Base-by-base conservation (phyloP, 306 rosid species). In the Citrullus amarus region DNA sequence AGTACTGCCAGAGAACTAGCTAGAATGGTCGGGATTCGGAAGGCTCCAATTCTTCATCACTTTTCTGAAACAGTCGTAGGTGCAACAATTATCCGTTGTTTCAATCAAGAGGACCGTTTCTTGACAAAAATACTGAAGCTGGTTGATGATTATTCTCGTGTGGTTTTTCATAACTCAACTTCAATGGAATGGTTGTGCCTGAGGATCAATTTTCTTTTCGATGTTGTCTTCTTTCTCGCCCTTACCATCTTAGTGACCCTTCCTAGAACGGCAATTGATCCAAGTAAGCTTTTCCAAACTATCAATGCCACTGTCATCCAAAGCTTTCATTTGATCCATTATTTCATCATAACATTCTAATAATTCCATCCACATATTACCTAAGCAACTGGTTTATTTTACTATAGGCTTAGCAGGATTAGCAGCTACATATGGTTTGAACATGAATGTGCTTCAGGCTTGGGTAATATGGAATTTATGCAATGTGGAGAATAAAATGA, bases 401-500 rank as follows among this genome's bases (percentile, higher is more conserved):
- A 79, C 81, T 66, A 78, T 88, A 93, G 96, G 96, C 77, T 87
- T 93, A 87, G 92, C 98, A 12, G 96, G 98, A 55, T 83, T 91
- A 56, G 95, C 89, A 30, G 98, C 96, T 34, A 85, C 96, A 22
- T 93, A 93, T 74, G 96, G 92, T 73, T 83, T 93, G 81, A 91
- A 86, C 86, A 86, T 91, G 59, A 93, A 81, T 58, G 92, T 93
- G 54, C 93, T 93, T 32, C 98, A 93, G 68, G 93, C 95, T 55
- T 93, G 98, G 98, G 93, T 89, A 20, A 91, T 91, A 81, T 93
- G 95, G 95, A 93, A 93, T 71, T 81, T 89, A n/a, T 93, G 95
- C 88, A 93, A 93, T 62, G 98, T 93, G 6, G 98, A 93, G 71
- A 91, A 93, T 91, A 89, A 89, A 82, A 93, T 93, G 98, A 91